Evolutionary conservation across 768 basidiomycete genomes (phyloP).

Genomic region (Amanita muscaria): DNA sequence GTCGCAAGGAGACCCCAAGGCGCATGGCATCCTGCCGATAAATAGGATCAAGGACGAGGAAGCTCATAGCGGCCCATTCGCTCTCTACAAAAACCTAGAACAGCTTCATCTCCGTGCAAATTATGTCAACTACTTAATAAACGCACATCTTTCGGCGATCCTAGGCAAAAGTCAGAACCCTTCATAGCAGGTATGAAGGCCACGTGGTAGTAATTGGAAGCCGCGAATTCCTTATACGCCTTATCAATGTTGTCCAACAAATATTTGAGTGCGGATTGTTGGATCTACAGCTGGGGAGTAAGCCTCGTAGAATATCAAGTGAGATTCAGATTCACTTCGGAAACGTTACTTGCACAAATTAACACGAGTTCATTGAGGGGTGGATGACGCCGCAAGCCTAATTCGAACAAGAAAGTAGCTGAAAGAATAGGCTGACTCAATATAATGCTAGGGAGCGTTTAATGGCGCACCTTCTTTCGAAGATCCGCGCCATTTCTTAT

Average conservation of each 20-base stretch:
- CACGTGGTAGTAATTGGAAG: conserved; percentile 43
- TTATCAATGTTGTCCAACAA: conserved; percentile 63
- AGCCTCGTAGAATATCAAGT: not conserved
- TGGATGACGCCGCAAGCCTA: conserved; percentile 65
- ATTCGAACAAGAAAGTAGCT: conserved; percentile 75
- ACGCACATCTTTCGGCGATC: conserved; percentile 58
- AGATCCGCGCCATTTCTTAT: conserved; percentile 67
- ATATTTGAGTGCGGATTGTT: conserved; percentile 68
- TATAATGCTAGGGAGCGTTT: not conserved
- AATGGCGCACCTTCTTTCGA: conserved; percentile 73
- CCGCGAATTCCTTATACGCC: conserved; percentile 52
- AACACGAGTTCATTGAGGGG: conserved; percentile 55
- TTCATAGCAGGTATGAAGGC: conserved; percentile 75
- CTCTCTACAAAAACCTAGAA: conserved; percentile 65
- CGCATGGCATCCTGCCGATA: conserved; percentile 49
- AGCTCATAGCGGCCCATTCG: conserved; percentile 71
- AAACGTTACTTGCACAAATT: conserved; percentile 54
- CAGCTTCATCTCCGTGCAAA: conserved; percentile 42
- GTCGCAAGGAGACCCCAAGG: conserved; percentile 62
- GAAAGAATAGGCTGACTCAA: conserved; percentile 6
- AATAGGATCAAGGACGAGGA: conserved; percentile 51
- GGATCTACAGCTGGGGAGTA: conserved; percentile 22
- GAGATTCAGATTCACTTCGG: conserved; percentile 18
- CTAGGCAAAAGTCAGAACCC: conserved; percentile 43
- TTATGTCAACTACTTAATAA: no score